phyloP scores from a whole-genome alignment of 108 stramenopile genomes.

The Cyclotella choctawhatcheeana region DNA sequence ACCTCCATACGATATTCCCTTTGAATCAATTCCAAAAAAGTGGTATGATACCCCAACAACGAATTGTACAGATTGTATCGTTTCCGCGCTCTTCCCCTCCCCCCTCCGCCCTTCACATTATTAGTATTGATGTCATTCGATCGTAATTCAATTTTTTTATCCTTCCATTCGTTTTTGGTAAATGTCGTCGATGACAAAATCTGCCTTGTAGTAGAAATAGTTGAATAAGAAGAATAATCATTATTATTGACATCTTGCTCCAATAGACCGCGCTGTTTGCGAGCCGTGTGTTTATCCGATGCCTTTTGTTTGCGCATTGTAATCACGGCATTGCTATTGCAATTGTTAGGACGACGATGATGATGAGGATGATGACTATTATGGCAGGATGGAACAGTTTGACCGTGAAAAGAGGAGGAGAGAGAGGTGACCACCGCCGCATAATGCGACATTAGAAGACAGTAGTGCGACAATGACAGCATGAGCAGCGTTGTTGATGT shows the following conservation, averaged over 20 bases:
- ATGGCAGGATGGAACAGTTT: background rate
- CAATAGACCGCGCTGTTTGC: slow-evolving; percentile 62
- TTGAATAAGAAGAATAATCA: no score
- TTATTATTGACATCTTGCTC: no score
- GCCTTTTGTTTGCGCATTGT: slow-evolving; percentile 92
- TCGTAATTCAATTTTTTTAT: slow-evolving; percentile 41
- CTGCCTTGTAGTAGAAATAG: slow-evolving; percentile 21
- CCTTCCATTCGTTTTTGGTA: slow-evolving; percentile 59
- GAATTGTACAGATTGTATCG: slow-evolving; percentile 75
- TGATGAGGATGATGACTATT: background rate
- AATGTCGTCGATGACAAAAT: slow-evolving; percentile 67
- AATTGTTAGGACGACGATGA: slow-evolving; percentile 5
- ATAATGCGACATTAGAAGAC: no score
- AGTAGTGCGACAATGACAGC: no score
- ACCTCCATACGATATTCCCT: slow-evolving; percentile 80
- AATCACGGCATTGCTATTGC: slow-evolving; percentile 20
- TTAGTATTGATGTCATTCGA: slow-evolving; percentile 1
- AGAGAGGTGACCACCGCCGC: no score
- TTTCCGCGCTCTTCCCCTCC: slow-evolving; percentile 76
- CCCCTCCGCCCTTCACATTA: slow-evolving; percentile 31
- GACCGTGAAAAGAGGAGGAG: slow-evolving; percentile 44
- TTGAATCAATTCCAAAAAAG: slow-evolving; percentile 70
- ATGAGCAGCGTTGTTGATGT: no score
- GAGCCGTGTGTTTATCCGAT: slow-evolving; percentile 76
- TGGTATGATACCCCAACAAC: slow-evolving; percentile 74